Percentiles rank a stretch among this genome's conserved stretches.
phyloP scores from a whole-genome alignment of 805 yeast genomes.

The Schwanniomyces vanrijiae region DNA sequence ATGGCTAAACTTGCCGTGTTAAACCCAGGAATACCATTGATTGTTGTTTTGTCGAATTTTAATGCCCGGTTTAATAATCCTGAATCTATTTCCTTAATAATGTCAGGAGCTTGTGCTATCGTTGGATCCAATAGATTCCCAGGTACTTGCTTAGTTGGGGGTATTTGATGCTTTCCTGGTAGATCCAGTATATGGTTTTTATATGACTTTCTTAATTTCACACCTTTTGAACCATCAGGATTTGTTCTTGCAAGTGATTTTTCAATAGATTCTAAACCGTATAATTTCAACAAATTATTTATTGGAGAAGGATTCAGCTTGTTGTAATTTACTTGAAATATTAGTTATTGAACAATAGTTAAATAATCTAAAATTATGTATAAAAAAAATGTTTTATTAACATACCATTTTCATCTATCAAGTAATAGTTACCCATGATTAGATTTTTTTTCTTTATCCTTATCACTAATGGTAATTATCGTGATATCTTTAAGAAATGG shows the following conservation, averaged over 20 bases:
- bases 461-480: background rate
- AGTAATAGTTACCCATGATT: slow-evolving; percentile 10
- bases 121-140: slow-evolving; percentile 38
- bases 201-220: slow-evolving; percentile 90
- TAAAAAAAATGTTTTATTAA: background rate
- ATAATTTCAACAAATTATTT: slow-evolving; percentile 67
- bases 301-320: slow-evolving; percentile 67
- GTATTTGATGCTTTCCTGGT: slow-evolving; percentile 74
- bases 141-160: slow-evolving; percentile 41
- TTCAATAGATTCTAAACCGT: slow-evolving; percentile 67
- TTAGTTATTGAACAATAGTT: background rate
- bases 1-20: slow-evolving; percentile 67
- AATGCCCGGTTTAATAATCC: slow-evolving; percentile 50
- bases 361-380: background rate
- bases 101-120: slow-evolving; percentile 39
- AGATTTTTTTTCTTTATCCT: background rate
- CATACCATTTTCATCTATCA: slow-evolving; percentile 20
- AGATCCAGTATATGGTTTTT: slow-evolving; percentile 88
- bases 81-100: slow-evolving; percentile 50
- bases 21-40: slow-evolving; percentile 76
- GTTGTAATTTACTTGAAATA: slow-evolving; percentile 18
- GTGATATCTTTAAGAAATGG: background rate
- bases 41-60: slow-evolving; percentile 62
- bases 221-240: slow-evolving; percentile 87
- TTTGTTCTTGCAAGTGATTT: slow-evolving; percentile 82